Conservation (phyloP, 2,329 filamentous ascomycete species). For the Alternaria gaisen region DNA sequence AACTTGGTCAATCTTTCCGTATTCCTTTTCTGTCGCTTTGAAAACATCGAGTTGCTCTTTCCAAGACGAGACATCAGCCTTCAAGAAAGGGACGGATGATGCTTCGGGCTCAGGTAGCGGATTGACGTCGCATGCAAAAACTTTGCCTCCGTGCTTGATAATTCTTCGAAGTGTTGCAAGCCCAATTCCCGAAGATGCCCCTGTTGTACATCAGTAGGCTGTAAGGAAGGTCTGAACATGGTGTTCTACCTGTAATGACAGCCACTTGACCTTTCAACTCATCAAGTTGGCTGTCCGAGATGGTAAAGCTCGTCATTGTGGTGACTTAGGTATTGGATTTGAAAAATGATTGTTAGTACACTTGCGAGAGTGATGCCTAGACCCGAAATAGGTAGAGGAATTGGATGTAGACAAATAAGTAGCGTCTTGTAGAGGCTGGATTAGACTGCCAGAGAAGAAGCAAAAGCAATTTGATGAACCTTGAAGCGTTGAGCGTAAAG, state of each 20-base stretch:
- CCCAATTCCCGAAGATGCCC: conserved; percentile 69
- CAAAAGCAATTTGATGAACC: neutral
- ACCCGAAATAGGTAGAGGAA: neutral
- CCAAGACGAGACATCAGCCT: conserved; percentile 57
- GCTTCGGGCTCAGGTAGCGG: conserved; percentile 46
- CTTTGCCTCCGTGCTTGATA: conserved; percentile 62
- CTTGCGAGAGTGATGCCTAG: neutral
- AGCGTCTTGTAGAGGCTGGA: neutral
- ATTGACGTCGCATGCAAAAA: conserved; percentile 65
- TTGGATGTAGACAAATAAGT: neutral
- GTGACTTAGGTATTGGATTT: neutral
- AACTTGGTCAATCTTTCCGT: conserved; percentile 57
- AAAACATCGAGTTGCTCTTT: conserved; percentile 61
- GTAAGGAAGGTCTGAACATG: neutral
- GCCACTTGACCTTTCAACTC: conserved; percentile 60
- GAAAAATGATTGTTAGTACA: neutral
- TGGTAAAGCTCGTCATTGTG: conserved; percentile 52
- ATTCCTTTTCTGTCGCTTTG: conserved; percentile 56
- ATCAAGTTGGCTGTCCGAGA: conserved; percentile 56
- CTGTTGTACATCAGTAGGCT: conserved; percentile 37
- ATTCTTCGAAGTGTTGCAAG: conserved; percentile 64
- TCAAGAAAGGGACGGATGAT: conserved; percentile 32
- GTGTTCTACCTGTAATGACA: conserved; percentile 60
- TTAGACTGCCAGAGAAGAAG: neutral
- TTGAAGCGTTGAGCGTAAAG: neutral